Evolutionary conservation across 2,329 filamentous ascomycete species (phyloP).

Genomic region (Venturia carpophila): DNA sequence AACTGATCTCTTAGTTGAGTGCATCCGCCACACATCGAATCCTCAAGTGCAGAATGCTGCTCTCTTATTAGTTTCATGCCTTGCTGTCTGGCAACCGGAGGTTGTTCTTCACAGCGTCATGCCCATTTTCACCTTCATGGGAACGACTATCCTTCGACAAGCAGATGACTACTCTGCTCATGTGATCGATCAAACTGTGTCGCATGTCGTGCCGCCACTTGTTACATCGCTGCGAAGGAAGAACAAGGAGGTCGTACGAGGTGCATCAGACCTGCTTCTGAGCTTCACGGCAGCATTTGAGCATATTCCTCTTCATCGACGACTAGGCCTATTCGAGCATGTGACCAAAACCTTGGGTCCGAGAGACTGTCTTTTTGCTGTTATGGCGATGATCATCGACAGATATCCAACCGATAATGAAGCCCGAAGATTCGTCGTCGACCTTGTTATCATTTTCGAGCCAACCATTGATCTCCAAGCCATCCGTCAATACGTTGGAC

Average conservation of each 20-base stretch:
- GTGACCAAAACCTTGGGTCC: constrained; percentile 78
- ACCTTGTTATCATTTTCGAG: constrained; percentile 64
- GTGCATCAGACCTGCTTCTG: constrained; percentile 80
- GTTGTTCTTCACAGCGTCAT: constrained; percentile 93
- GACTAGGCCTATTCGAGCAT: constrained; percentile 74
- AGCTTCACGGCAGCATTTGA: constrained; percentile 96
- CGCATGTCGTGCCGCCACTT: constrained; percentile 85
- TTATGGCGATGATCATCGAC: constrained; percentile 85
- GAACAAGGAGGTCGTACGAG: constrained; percentile 69
- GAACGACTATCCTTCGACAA: constrained; percentile 80
- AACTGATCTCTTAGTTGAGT: constrained; percentile 86
- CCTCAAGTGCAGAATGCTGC: constrained; percentile 91
- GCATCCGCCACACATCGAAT: constrained; percentile 83
- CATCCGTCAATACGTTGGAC: constrained; percentile 13
- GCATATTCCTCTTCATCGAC: constrained; percentile 82
- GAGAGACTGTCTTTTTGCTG: constrained; percentile 78
- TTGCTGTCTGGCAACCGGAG: constrained; percentile 83
- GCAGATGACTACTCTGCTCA: constrained; percentile 95
- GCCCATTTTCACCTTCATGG: constrained; percentile 99
- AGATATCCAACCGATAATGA: constrained; percentile 72
- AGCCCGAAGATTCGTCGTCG: constrained; percentile 65
- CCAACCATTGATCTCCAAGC: constrained; percentile 55
- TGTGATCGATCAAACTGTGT: constrained; percentile 88
- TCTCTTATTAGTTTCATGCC: constrained; percentile 74
- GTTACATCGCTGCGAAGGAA: constrained; percentile 74